phyloP scores from a whole-genome alignment of 163 green algal genomes.

The Volvox carteri region DNA sequence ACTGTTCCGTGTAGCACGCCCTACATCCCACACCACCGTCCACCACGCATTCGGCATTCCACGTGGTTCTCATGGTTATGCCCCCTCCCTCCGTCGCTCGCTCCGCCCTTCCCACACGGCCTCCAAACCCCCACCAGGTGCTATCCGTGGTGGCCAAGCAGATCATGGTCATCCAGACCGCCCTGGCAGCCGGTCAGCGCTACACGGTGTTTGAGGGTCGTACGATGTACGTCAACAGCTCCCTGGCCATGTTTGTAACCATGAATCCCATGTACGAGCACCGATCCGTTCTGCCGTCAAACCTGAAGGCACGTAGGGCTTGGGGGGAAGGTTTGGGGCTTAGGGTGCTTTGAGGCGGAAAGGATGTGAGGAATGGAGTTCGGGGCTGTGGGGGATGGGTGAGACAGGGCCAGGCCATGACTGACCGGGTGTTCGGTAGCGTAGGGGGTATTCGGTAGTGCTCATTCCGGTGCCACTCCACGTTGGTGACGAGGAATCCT shows the following conservation, averaged over 20 bases:
- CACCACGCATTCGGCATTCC: not conserved
- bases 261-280: slow-evolving; percentile 89
- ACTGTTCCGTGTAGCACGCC: not conserved
- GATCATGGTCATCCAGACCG: slow-evolving; percentile 80
- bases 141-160: slow-evolving; percentile 86
- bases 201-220: slow-evolving; percentile 74
- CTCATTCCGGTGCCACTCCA: not conserved
- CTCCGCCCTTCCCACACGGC: not conserved
- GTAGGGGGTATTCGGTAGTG: no score
- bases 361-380: no score
- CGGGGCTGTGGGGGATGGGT: no score
- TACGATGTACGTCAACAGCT: slow-evolving; percentile 79
- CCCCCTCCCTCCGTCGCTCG: not conserved
- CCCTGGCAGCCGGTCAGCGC: slow-evolving; percentile 60
- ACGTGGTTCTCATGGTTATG: not conserved
- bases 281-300: slow-evolving; percentile 80
- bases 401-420: no score
- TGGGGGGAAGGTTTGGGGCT: no score
- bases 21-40: not conserved
- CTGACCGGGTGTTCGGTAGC: no score
- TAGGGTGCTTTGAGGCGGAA: no score
- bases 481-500: not conserved
- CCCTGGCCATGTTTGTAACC: slow-evolving; percentile 87
- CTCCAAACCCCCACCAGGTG: slow-evolving; percentile 66
- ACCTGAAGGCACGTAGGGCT: slow-evolving; percentile 86